These are phyloP conservation scores for Areca catechu DNA, from an alignment of 176 grass and related monocot genomes.

Conservation along the genomic window DNA sequence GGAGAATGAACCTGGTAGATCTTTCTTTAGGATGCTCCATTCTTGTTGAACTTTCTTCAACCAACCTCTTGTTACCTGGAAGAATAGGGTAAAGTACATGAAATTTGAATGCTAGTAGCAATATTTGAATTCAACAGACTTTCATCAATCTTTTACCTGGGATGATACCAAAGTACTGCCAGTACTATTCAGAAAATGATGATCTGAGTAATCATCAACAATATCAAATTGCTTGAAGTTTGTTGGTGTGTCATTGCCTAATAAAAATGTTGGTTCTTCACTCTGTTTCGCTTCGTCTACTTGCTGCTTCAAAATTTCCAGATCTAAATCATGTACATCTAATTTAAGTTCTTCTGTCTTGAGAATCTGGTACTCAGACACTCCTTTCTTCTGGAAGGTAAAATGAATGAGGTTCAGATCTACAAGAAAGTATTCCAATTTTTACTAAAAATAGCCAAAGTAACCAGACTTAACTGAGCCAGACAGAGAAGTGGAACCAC, in stretches of 20 bases:
- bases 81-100: constrained; percentile 4
- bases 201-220: constrained; percentile 61
- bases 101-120: background rate
- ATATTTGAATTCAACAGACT: background rate
- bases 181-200: constrained; percentile 61
- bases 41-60: constrained; percentile 84
- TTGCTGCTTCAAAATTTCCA: constrained; percentile 21
- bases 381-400: constrained; percentile 27
- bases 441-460: constrained; percentile 15
- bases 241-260: constrained; percentile 36
- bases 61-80: constrained; percentile 73
- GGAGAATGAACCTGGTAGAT: constrained; percentile 50
- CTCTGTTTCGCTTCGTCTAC: constrained; percentile 26
- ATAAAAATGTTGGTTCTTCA: constrained; percentile 31
- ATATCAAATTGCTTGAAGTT: constrained; percentile 58
- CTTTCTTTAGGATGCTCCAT: constrained; percentile 73
- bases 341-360: constrained; percentile 32
- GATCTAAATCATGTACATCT: constrained; percentile 27
- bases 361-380: constrained; percentile 50
- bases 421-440: background rate
- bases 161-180: constrained; percentile 31
- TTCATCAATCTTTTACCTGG: constrained; percentile 7
- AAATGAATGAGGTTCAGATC: constrained; percentile 17
- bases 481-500: constrained; percentile 22
- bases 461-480: constrained; percentile 31